These are phyloP conservation scores for Hapsidospora chrysogenum DNA, from an alignment of 495 filamentous ascomycete genomes.

Conservation along the genomic window DNA sequence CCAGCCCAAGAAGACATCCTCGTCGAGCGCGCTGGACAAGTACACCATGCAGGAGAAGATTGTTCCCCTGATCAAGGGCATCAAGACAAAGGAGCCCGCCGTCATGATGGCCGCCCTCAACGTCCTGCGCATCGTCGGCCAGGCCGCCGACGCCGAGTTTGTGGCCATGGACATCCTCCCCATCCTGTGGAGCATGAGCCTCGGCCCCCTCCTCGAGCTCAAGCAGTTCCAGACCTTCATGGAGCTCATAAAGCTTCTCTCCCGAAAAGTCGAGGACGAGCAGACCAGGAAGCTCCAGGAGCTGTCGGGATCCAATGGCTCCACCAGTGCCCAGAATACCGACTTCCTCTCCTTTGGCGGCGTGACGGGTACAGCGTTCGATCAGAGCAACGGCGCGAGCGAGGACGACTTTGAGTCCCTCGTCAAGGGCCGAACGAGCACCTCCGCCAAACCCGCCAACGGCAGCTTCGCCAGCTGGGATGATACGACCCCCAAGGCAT, in stretches of 20 bases:
- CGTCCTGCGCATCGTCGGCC: slow-evolving; percentile 69
- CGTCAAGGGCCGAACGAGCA: slow-evolving; percentile 47
- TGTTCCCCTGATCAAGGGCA: slow-evolving; percentile 72
- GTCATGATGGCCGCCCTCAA: slow-evolving; percentile 90
- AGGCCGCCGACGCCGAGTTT: slow-evolving; percentile 76
- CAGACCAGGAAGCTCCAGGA: slow-evolving; percentile 78
- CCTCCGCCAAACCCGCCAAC: slow-evolving; percentile 10
- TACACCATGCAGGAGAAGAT: slow-evolving; percentile 96
- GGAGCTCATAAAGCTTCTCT: slow-evolving; percentile 67
- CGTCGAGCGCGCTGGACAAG: slow-evolving; percentile 72
- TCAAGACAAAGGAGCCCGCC: slow-evolving; percentile 94
- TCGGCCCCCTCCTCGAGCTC: slow-evolving; percentile 76
- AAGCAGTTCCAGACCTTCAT: slow-evolving; percentile 82
- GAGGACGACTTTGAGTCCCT: slow-evolving; percentile 72
- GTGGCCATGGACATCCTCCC: slow-evolving; percentile 83
- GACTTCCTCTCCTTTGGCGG: slow-evolving; percentile 46
- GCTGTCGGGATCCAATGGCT: slow-evolving; percentile 30
- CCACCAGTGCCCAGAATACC: slow-evolving; percentile 18
- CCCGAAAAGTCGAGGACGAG: slow-evolving; percentile 66
- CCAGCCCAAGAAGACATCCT: slow-evolving; percentile 36
- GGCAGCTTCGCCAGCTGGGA: slow-evolving; percentile 20
- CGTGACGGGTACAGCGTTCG: slow-evolving; percentile 27
- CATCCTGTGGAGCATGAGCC: slow-evolving; percentile 76
- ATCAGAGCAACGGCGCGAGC: slow-evolving; percentile 29
- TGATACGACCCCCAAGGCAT: slow-evolving; percentile 6